Evolutionary conservation across 345 rosid genomes (phyloP).

Genomic region (Camelina laxa): DNA sequence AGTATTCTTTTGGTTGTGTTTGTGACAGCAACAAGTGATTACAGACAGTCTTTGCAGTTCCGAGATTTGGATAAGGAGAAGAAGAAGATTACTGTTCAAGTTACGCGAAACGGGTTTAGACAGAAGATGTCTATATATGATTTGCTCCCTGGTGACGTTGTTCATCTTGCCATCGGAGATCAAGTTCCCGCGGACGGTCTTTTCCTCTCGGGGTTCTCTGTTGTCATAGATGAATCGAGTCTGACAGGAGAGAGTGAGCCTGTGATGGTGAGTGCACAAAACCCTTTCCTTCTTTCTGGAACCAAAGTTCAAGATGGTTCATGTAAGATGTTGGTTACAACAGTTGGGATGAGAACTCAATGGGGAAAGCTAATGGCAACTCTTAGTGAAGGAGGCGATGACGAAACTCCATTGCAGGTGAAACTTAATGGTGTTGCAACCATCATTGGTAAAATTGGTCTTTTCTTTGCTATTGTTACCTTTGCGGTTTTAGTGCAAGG

Average conservation of each 20-base stretch:
- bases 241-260: conserved; percentile 95
- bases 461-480: conserved; percentile 78
- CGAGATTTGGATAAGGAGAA: conserved; percentile 88
- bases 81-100: conserved; percentile 82
- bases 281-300: conserved; percentile 87
- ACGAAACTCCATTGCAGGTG: conserved; percentile 94
- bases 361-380: conserved; percentile 95
- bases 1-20: conserved; percentile 85
- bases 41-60: conserved; percentile 90
- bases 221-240: conserved; percentile 82
- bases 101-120: conserved; percentile 76
- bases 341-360: conserved; percentile 95
- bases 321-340: conserved; percentile 83
- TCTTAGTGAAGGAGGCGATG: conserved; percentile 92
- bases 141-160: conserved; percentile 84
- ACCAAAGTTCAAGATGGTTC: conserved; percentile 94
- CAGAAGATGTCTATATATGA: conserved; percentile 91
- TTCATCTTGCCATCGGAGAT: conserved; percentile 87
- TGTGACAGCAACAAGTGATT: conserved; percentile 90
- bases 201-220: conserved; percentile 82
- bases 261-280: conserved; percentile 61
- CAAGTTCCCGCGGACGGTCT: conserved; percentile 95
- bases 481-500: conserved; percentile 86
- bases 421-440: conserved; percentile 93
- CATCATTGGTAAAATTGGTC: conserved; percentile 80